Base-by-base conservation (phyloP, 2,329 filamentous ascomycete genomes). In the Parasarocladium wereldwijsianum region DNA sequence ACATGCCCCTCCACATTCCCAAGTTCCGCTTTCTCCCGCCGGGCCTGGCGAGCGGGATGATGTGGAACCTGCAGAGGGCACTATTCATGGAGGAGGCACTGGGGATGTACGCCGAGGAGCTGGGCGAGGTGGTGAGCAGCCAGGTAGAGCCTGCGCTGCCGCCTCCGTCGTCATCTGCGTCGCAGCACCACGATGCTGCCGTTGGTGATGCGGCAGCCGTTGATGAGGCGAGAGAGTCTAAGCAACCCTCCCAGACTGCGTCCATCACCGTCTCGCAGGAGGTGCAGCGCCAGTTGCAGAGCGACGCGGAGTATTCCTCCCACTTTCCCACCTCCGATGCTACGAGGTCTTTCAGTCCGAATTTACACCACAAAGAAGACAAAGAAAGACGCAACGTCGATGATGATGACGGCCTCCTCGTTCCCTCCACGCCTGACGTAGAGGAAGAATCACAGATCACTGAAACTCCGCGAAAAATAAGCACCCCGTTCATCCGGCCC, bases 51-150 rank as follows among this genome's bases (percentile, higher is more conserved):
- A 67, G 66, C 5, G 59, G 68, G 38, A 47, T 76, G 9, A 57
- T 75, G 25, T 66, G 60, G 31, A 76, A 76, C 34, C 44, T 77
- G 19, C 54, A 62, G 23, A 62, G 65, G 5, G 43, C 73, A 1
- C 60, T 73, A 32, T 53, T 48, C 34, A 46, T 31, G 4, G 47
- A 51, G 6, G 37, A 34, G 2, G n/a, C n/a, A n/a, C n/a, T n/a
- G n/a, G n/a, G n/a, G n/a, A 37, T 34, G 3, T 39, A 43, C 0
- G 42, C 44, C 17, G 44, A 48, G 4, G 32, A 36, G 7, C 31
- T 40, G 9, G 35, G 38, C 5, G 38, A 41, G 6, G 34, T 34
- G 2, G 36, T 29, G 13, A 24, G 17, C 6, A 31, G 36, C 7
- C 31, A 32, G 1, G 34, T 38, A 2, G 36, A 31, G 21, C 21